Base-by-base conservation (phyloP, 2,329 filamentous ascomycete species). In the Thielaviopsis musarum region DNA sequence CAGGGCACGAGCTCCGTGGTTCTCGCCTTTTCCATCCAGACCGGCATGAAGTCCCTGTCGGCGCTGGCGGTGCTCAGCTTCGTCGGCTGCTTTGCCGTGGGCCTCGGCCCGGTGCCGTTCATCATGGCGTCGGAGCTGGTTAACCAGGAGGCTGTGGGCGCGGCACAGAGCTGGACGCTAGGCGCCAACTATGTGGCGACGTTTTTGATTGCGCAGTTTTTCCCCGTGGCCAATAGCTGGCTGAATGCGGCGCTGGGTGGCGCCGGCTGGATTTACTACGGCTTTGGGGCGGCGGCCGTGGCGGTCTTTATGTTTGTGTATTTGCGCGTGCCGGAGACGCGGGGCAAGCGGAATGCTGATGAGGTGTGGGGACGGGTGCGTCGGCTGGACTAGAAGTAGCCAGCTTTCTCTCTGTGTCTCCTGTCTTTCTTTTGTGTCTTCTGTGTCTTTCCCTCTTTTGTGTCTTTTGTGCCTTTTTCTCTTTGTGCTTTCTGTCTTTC, bases 121-220 rank as follows among this genome's bases (percentile, higher is more conserved):
- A 94, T 97, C 64, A 78, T 98, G 54, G 85, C 91, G 0, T 91
- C 88, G 1, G 93, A 97, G 71, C 80, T 97, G 2, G 93, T 97
- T 0, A 87, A 84, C 0, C 84, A 89, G 13, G 89, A 95, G 68
- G 93, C 91, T 0, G 90, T 96, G 0, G 91, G 91, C 1, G 89
- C 91, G 0, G 87, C 89, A 0, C 93, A 98, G 70, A 91, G 86
- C 61, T 94, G 90, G 80, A 87, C 85, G 0, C 72, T 97, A 24
- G 88, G 83, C 1, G 85, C 88, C 15, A 97, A 93, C 70, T 97
- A 94, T 77, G 77, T 88, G 26, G 87, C 90, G 0, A 97, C 91
- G 0, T 97, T 96, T 67, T 66, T 95, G 22, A 90, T 98, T 1
- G 91, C 91, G 0, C 90, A 96, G 66, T 95, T 95, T 72, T 96